Evolutionary conservation across 2,329 filamentous ascomycete species (phyloP).

Genomic region (Hortaea werneckii): DNA sequence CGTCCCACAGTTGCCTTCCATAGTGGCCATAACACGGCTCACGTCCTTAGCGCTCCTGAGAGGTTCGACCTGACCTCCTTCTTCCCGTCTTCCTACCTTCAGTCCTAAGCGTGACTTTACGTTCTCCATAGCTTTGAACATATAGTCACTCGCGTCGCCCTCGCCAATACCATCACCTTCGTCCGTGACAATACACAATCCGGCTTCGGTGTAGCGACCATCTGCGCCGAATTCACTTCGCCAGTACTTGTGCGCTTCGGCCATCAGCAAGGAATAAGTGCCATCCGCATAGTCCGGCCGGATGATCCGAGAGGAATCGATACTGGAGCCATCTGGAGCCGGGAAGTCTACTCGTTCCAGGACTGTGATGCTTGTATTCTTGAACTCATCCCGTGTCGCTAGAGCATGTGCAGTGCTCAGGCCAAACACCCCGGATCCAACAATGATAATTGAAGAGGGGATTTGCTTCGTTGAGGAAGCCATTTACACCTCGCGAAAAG

Average conservation of each 20-base stretch:
- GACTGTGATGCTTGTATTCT: slow-evolving; percentile 44
- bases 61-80: slow-evolving; percentile 27
- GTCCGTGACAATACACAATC: slow-evolving; percentile 55
- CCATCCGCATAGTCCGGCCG: slow-evolving; percentile 71
- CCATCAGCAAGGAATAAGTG: slow-evolving; percentile 65
- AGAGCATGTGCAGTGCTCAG: slow-evolving; percentile 62
- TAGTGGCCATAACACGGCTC: slow-evolving; percentile 24
- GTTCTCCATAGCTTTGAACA: slow-evolving; percentile 51
- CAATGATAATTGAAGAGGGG: slow-evolving; percentile 38
- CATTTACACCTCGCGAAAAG: neutral
- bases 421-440: slow-evolving; percentile 46
- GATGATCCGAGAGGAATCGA: slow-evolving; percentile 53
- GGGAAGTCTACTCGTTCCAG: slow-evolving; percentile 50
- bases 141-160: slow-evolving; percentile 44
- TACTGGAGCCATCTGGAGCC: slow-evolving; percentile 40
- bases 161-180: slow-evolving; percentile 29
- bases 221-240: slow-evolving; percentile 51
- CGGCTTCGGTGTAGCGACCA: slow-evolving; percentile 60
- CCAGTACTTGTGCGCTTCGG: slow-evolving; percentile 60
- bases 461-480: neutral
- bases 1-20: slow-evolving; percentile 42
- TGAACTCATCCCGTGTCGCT: slow-evolving; percentile 46
- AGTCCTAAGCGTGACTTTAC: slow-evolving; percentile 41
- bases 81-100: slow-evolving; percentile 25
- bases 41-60: slow-evolving; percentile 31